Percentiles rank a stretch among this genome's conserved stretches.
phyloP scores from a whole-genome alignment of 2,329 filamentous ascomycete genomes.

The Magnaporthiopsis rhizophila region DNA sequence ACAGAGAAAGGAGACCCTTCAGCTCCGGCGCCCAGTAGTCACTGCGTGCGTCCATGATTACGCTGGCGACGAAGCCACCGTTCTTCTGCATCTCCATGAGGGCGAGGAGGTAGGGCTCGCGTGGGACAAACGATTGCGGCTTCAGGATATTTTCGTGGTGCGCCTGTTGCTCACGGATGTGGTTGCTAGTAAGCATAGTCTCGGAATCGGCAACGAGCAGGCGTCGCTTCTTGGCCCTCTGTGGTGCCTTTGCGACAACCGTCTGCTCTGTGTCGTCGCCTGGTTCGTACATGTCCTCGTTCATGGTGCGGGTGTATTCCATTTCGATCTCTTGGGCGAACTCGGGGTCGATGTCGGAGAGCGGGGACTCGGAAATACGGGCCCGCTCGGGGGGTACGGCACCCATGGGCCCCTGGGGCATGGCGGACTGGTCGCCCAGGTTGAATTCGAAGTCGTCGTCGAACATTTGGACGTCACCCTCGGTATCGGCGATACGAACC shows the following conservation, averaged over 20 bases:
- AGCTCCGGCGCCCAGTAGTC: constrained; percentile 86
- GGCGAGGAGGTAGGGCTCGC: constrained; percentile 78
- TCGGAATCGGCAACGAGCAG: constrained; percentile 73
- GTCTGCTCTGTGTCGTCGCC: constrained; percentile 49
- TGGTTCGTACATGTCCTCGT: constrained; percentile 54
- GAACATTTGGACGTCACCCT: constrained; percentile 55
- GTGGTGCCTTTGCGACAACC: constrained; percentile 59
- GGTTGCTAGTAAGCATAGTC: constrained; percentile 65
- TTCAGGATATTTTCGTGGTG: constrained; percentile 83
- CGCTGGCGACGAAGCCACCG: constrained; percentile 80
- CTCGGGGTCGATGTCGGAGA: constrained; percentile 62
- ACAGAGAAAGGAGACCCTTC: constrained; percentile 82
- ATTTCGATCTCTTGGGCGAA: constrained; percentile 51
- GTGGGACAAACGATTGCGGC: constrained; percentile 72
- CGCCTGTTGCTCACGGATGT: constrained; percentile 80
- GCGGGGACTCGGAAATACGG: constrained; percentile 61
- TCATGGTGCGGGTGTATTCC: constrained; percentile 43
- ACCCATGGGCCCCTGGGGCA: constrained; percentile 34
- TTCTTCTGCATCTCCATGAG: constrained; percentile 88
- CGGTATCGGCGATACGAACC: constrained; percentile 54
- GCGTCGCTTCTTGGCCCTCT: constrained; percentile 68
- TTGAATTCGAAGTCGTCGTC: constrained; percentile 59
- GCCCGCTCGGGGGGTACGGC: constrained; percentile 38
- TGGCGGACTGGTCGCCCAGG: constrained; percentile 50
- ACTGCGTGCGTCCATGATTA: constrained; percentile 73